Percentiles rank a stretch among this genome's conserved stretches.
These are phyloP conservation scores for Torulaspora microellipsoides DNA, from an alignment of 805 yeast genomes.

Conservation along the genomic window DNA sequence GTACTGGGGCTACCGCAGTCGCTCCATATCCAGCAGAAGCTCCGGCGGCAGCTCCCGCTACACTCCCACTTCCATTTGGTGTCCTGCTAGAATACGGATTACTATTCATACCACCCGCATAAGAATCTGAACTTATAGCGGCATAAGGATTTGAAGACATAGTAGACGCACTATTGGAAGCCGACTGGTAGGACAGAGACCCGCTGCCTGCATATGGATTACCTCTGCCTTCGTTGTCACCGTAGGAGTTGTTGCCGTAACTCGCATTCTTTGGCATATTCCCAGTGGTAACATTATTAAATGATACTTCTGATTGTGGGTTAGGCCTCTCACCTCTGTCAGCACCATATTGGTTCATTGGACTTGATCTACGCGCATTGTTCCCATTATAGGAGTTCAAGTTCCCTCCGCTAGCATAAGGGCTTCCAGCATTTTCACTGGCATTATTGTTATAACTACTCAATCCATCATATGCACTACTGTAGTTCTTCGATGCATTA, in stretches of 20 bases:
- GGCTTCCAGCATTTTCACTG: neutral
- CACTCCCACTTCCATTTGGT: conserved; percentile 1
- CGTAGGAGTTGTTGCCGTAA: neutral
- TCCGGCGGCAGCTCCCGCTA: neutral
- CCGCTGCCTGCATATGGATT: neutral
- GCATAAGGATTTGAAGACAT: conserved; percentile 8
- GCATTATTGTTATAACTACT: conserved; percentile 3
- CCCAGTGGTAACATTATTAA: too few species aligned
- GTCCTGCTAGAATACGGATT: conserved; percentile 13
- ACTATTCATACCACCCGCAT: conserved; percentile 1
- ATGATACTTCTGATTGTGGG: too few species aligned
- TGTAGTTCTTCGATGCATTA: conserved; percentile 6
- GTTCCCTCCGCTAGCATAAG: conserved; percentile 1
- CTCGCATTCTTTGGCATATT: too few species aligned
- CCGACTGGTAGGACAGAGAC: too few species aligned
- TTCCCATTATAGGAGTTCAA: neutral
- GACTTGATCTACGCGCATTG: neutral
- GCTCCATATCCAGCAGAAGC: neutral
- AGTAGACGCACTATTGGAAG: too few species aligned
- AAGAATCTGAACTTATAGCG: conserved; percentile 4
- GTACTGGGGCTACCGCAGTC: conserved; percentile 4
- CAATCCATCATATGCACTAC: conserved; percentile 10
- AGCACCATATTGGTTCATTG: neutral
- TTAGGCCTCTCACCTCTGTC: neutral
- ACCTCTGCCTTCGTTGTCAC: neutral